These are phyloP conservation scores for Aspergillus sp. DNA, from an alignment of 2,329 filamentous ascomycete species.

Conservation along the genomic window DNA sequence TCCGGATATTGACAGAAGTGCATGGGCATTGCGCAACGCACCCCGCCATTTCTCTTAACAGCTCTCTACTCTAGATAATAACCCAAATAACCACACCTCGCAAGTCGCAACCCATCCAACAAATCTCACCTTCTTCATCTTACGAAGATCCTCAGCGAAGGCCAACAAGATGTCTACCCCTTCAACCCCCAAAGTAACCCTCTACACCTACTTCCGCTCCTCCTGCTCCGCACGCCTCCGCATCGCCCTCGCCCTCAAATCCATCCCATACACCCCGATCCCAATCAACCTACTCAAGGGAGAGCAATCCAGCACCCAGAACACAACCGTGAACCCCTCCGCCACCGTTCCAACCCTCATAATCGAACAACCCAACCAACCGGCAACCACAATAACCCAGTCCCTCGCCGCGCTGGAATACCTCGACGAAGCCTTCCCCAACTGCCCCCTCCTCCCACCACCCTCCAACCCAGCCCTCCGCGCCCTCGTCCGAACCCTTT, in stretches of 20 bases:
- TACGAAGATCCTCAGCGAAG: background rate
- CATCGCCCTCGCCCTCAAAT: slow-evolving; percentile 59
- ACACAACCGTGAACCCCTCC: slow-evolving; percentile 55
- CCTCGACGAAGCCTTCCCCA: slow-evolving; percentile 56
- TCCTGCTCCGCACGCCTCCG: slow-evolving; percentile 63
- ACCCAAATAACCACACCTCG: background rate
- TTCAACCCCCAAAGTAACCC: slow-evolving; percentile 27
- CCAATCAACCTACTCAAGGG: slow-evolving; percentile 56
- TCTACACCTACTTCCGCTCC: slow-evolving; percentile 64
- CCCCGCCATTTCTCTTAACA: no score
- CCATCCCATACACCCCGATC: slow-evolving; percentile 48
- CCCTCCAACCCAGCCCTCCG: slow-evolving; percentile 40
- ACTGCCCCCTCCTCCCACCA: slow-evolving; percentile 50
- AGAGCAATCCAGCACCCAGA: slow-evolving; percentile 50
- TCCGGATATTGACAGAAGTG: no score
- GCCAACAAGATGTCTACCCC: slow-evolving; percentile 16
- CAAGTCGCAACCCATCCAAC: background rate
- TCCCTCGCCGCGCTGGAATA: slow-evolving; percentile 63
- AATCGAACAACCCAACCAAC: slow-evolving; percentile 24
- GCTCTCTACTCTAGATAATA: background rate
- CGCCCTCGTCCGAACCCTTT: slow-evolving; percentile 55
- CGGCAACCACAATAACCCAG: slow-evolving; percentile 50
- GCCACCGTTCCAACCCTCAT: slow-evolving; percentile 56
- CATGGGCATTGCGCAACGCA: no score
- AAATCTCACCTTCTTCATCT: background rate